Base-by-base conservation (phyloP, 2,329 filamentous ascomycete genomes). In the Helicocarpus griseus region DNA sequence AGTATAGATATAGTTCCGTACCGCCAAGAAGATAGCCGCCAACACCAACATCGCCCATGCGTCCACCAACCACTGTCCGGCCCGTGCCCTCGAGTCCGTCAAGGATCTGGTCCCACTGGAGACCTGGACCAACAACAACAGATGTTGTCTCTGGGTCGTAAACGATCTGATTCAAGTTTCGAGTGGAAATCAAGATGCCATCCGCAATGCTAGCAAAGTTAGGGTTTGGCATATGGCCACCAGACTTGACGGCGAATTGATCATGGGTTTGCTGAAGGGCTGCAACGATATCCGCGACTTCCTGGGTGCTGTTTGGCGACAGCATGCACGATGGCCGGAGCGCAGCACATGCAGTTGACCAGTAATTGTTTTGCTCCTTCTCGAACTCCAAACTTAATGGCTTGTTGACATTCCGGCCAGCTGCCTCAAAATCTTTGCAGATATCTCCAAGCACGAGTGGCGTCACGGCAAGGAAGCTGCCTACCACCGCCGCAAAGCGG, bases 171-270 rank as follows among this genome's bases (percentile, higher is more conserved):
- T 64, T 58, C 38, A 70, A 61, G 17, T 73, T 58, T 68, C 76
- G 60, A 52, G 77, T 76, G 2, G 65, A 66, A 43, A 73, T 69
- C 39, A 76, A 61, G 5, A 72, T 63, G 1, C 70, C 73, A n/a
- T 69, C 67, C 40, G 71, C 66, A 39, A 73, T 70, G 56, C 69
- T 74, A 3, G 70, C 67, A 52, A 73, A 75, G 29, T 70, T 70
- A 53, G 71, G 69, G 53, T 73, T 75, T 1, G 69, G 70, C 52
- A 70, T 70, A 58, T 75, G 73, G 1, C 72, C 73, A 6, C 76
- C 77, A 8, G 73, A 71, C 61, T 77, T 73, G 64, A 81, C 71
- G 21, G 78, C 80, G 45, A 83, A 78, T 5, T 77, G 63, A 51
- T 74, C 75, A 31, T 70, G 67, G 39, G 71, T 71, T 28, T 71